Evolutionary conservation across 1,139 yeast genomes (phyloP).

Genomic region (Candida tropicalis): DNA sequence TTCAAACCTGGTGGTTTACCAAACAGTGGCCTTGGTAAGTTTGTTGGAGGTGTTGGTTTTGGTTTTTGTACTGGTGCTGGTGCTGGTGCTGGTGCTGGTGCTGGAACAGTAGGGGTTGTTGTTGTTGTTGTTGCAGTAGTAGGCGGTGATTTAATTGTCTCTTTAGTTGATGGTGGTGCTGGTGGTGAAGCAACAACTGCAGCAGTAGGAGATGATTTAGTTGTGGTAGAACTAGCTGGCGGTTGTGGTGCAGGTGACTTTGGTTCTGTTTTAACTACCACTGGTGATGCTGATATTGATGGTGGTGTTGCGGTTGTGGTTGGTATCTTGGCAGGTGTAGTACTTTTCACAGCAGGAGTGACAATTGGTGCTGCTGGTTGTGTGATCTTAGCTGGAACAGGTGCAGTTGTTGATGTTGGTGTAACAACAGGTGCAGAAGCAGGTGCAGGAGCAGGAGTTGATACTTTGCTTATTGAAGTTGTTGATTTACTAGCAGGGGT

Average conservation of each 20-base stretch:
- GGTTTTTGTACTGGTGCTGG: slow-evolving; percentile 9
- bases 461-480: not conserved
- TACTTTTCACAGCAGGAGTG: no score
- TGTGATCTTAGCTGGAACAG: not conserved
- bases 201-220: not conserved
- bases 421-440: not conserved
- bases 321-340: no score
- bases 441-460: not conserved
- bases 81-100: slow-evolving; percentile 3
- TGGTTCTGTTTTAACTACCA: not conserved
- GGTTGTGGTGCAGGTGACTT: not conserved
- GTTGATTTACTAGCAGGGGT: slow-evolving; percentile 26
- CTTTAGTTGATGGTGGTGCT: not conserved
- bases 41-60: slow-evolving; percentile 15
- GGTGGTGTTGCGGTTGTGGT: no score
- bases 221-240: slow-evolving; percentile 30
- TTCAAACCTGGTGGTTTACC: slow-evolving; percentile 22
- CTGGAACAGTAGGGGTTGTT: not conserved
- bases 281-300: not conserved
- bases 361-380: no score
- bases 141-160: not conserved
- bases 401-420: slow-evolving; percentile 1
- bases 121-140: slow-evolving; percentile 7
- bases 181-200: not conserved
- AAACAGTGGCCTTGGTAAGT: slow-evolving; percentile 15